Evolutionary conservation across 495 filamentous ascomycete species (phyloP).

Genomic region (Lichina pygmaea): DNA sequence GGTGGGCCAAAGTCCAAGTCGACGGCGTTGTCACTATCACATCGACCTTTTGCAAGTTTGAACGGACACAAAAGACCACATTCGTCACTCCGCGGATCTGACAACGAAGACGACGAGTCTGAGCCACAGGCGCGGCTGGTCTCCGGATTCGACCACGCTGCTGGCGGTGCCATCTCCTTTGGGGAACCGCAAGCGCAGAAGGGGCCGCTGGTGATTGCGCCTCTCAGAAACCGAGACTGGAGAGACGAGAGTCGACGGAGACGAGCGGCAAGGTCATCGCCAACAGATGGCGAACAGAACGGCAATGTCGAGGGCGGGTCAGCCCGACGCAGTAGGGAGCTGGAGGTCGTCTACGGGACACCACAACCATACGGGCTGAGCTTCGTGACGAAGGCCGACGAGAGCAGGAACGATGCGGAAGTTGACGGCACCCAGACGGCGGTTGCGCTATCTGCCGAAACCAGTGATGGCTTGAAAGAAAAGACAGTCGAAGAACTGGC

Average conservation of each 20-base stretch:
- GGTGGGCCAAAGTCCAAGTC: no score
- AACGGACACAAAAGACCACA: constrained; percentile 8
- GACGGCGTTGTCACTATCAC: no score
- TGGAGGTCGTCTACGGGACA: constrained; percentile 15
- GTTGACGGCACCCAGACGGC: constrained; percentile 5
- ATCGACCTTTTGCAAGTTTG: no score
- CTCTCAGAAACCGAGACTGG: constrained; percentile 46
- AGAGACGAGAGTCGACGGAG: constrained; percentile 29
- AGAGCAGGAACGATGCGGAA: constrained; percentile 7
- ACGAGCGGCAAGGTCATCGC: constrained; percentile 23
- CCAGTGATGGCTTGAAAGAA: no score
- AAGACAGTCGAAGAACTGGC: constrained; percentile 50
- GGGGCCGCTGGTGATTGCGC: constrained; percentile 32
- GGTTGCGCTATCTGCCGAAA: not conserved
- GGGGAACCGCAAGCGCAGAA: constrained; percentile 11
- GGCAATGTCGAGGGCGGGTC: constrained; percentile 10
- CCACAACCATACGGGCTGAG: constrained; percentile 20
- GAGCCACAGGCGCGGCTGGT: constrained; percentile 17
- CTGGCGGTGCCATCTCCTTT: constrained; percentile 22
- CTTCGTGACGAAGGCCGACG: constrained; percentile 11
- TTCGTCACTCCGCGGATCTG: constrained; percentile 18
- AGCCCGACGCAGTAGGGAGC: constrained; percentile 7
- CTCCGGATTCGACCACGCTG: constrained; percentile 28
- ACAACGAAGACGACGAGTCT: constrained; percentile 18
- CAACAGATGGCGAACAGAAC: constrained; percentile 21